A percentile compares a stretch with the other conserved stretches of the same genome.
These are phyloP conservation scores for Fremontodendron californicum DNA, from an alignment of 345 rosid genomes.

Conservation along the genomic window DNA sequence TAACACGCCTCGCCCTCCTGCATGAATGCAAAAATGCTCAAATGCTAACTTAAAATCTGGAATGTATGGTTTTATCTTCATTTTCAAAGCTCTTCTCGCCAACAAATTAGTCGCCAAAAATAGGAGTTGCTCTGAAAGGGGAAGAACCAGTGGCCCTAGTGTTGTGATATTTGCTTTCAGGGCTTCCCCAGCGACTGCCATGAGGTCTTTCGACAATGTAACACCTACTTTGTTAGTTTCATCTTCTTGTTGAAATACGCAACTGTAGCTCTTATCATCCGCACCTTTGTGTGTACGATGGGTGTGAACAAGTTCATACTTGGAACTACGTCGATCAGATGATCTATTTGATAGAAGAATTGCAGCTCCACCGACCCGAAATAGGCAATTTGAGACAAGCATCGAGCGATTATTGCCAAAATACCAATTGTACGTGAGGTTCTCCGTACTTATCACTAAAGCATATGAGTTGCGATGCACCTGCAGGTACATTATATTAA, in stretches of 20 bases:
- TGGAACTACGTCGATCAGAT: constrained; percentile 37
- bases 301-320: constrained; percentile 54
- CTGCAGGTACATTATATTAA: background rate
- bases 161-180: constrained; percentile 59
- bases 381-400: constrained; percentile 56
- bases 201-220: constrained; percentile 53
- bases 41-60: constrained; percentile 65
- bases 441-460: constrained; percentile 53
- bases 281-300: constrained; percentile 66
- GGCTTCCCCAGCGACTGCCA: constrained; percentile 58
- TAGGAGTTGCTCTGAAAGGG: constrained; percentile 53
- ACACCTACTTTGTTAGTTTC: constrained; percentile 34
- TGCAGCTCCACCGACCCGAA: constrained; percentile 55
- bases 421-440: constrained; percentile 44
- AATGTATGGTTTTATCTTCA: constrained; percentile 55
- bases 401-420: constrained; percentile 50
- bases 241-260: constrained; percentile 56
- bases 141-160: constrained; percentile 57
- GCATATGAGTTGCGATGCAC: constrained; percentile 51
- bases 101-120: constrained; percentile 42
- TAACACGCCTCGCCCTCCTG: constrained; percentile 58
- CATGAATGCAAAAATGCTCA: constrained; percentile 66
- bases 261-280: constrained; percentile 42
- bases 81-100: constrained; percentile 40
- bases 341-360: constrained; percentile 48